A percentile compares a stretch with the other conserved stretches of the same genome.
These are phyloP conservation scores for Solanum neorickii DNA, from an alignment of 257 asterid species.

Conservation along the genomic window DNA sequence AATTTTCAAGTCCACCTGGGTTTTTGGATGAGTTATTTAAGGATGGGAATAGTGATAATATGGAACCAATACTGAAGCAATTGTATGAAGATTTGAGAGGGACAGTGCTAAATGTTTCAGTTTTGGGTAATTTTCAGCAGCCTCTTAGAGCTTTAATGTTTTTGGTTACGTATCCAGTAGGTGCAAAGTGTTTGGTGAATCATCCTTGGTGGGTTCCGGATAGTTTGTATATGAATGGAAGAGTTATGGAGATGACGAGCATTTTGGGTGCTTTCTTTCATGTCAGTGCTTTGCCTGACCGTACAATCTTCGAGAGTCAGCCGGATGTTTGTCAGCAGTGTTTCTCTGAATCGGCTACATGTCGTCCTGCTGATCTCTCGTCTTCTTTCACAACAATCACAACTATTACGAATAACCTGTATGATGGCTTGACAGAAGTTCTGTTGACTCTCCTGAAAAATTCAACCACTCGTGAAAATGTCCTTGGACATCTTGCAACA, in stretches of 20 bases:
- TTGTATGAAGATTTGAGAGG: conserved; percentile 92
- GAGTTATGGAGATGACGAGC: conserved; percentile 93
- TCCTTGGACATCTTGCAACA: conserved; percentile 68
- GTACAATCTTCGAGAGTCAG: conserved; percentile 57
- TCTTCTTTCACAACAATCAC: conserved; percentile 85
- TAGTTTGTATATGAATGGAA: conserved; percentile 64
- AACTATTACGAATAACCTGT: conserved; percentile 70
- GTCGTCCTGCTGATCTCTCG: conserved; percentile 82
- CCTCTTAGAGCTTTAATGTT: conserved; percentile 66
- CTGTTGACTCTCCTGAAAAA: conserved; percentile 76
- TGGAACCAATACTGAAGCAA: conserved; percentile 70
- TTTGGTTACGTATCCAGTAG: conserved; percentile 63
- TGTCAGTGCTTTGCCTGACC: conserved; percentile 94
- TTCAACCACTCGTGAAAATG: conserved; percentile 69
- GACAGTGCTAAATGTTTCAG: conserved; percentile 72
- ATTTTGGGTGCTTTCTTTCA: conserved; percentile 91
- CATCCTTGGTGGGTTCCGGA: conserved; percentile 96
- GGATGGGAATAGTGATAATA: conserved; percentile 69
- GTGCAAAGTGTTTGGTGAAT: conserved; percentile 75
- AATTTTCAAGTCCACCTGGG: conserved; percentile 52
- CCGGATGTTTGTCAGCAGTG: conserved; percentile 95
- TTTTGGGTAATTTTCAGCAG: conserved; percentile 87
- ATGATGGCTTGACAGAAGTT: conserved; percentile 69
- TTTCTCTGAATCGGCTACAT: conserved; percentile 75
- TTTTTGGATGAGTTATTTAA: conserved; percentile 68